Percentiles rank a stretch among this genome's conserved stretches.
Evolutionary conservation across 1,139 yeast genomes (phyloP).

Genomic region (Blastobotrys raffinosifermentans): DNA sequence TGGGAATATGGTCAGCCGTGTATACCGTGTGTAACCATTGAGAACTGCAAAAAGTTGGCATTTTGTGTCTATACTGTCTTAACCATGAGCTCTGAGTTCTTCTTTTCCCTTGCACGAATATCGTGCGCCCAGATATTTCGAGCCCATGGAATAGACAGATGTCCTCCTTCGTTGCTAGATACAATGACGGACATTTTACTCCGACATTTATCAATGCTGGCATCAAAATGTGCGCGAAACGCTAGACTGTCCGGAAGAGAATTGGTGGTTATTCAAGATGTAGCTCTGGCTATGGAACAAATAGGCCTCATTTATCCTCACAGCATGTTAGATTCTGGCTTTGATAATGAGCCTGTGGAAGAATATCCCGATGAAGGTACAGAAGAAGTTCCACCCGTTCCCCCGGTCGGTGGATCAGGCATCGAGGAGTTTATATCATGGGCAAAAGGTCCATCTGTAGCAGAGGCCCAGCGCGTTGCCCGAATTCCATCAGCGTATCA

Average conservation of each 20-base stretch:
- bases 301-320: conserved; percentile 49
- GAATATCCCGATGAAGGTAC: neutral
- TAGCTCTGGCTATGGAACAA: conserved; percentile 54
- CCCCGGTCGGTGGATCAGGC: conserved; percentile 29
- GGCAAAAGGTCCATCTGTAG: conserved; percentile 41
- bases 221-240: conserved; percentile 38
- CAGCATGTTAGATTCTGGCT: conserved; percentile 34
- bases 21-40: too few relatives aligned
- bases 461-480: conserved; percentile 37
- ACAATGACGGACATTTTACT: conserved; percentile 57
- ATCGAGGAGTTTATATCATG: conserved; percentile 43
- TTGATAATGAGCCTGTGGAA: conserved; percentile 28
- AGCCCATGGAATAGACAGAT: conserved; percentile 66
- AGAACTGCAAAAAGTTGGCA: too few relatives aligned
- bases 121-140: conserved; percentile 63
- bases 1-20: too few relatives aligned
- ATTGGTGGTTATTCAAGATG: conserved; percentile 48
- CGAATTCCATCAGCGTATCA: conserved; percentile 30
- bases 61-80: too few relatives aligned
- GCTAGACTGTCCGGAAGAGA: conserved; percentile 39
- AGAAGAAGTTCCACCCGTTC: neutral
- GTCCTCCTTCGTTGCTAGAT: conserved; percentile 57
- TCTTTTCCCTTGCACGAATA: conserved; percentile 54
- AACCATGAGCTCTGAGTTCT: conserved; percentile 41
- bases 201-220: conserved; percentile 46